Conservation (phyloP, 1,284 basidiomycete genomes). For the Moesziomyces globuligerus region DNA sequence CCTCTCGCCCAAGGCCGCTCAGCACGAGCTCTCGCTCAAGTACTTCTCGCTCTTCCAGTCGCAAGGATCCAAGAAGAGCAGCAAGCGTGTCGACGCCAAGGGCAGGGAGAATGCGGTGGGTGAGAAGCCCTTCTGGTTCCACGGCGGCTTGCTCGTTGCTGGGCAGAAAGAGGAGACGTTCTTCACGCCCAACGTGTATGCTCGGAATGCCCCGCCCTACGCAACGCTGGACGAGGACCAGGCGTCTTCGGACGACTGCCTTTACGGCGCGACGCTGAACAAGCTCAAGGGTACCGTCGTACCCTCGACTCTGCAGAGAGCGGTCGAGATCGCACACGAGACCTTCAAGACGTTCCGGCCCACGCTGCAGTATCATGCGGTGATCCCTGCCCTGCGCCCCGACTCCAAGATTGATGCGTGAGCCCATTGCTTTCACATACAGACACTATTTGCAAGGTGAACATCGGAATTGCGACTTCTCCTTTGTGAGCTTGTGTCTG, state of each 20-base stretch:
- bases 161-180: constrained; percentile 19
- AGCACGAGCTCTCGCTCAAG: constrained; percentile 24
- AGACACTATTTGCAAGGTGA: no score
- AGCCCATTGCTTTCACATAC: no score
- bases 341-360: constrained; percentile 17
- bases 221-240: constrained; percentile 20
- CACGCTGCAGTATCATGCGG: constrained; percentile 11
- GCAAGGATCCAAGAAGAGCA: neutral
- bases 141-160: constrained; percentile 21
- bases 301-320: constrained; percentile 12
- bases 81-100: constrained; percentile 2
- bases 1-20: constrained; percentile 30
- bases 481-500: no score
- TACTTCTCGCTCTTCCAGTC: constrained; percentile 27
- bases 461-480: no score
- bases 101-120: constrained; percentile 18
- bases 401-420: no score
- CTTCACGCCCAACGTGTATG: constrained; percentile 40
- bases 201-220: constrained; percentile 28
- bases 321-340: constrained; percentile 29
- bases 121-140: constrained; percentile 45
- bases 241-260: constrained; percentile 18
- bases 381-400: constrained; percentile 7
- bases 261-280: constrained; percentile 33
- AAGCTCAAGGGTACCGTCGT: constrained; percentile 31